A percentile compares a stretch with the other conserved stretches of the same genome.
phyloP scores from a whole-genome alignment of 768 basidiomycete species.

The Macrolepiota albuminosa region DNA sequence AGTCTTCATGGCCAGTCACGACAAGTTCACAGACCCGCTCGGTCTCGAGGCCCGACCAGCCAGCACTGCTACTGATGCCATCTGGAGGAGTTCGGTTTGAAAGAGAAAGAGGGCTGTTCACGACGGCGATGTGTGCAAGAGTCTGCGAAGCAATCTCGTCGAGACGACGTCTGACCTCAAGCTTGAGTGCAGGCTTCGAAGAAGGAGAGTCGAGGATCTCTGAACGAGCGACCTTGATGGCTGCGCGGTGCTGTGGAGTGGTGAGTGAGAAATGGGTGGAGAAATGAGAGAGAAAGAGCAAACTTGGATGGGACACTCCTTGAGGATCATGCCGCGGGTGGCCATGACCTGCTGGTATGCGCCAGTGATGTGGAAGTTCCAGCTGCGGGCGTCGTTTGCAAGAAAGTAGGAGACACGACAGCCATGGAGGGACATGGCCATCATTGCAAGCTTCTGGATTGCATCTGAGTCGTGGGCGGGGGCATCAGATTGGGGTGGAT shows the following conservation, averaged over 20 bases:
- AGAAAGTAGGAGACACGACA: conserved; percentile 80
- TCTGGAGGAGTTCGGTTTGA: conserved; percentile 75
- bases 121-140: conserved; percentile 89
- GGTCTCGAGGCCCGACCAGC: conserved; percentile 89
- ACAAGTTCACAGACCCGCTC: conserved; percentile 93
- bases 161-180: conserved; percentile 77
- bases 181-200: conserved; percentile 74
- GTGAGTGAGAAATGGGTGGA: conserved; percentile 7
- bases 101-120: conserved; percentile 76
- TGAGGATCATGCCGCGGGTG: conserved; percentile 82
- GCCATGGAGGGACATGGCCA: conserved; percentile 76
- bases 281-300: conserved; percentile 19
- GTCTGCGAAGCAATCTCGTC: conserved; percentile 93
- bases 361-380: conserved; percentile 91
- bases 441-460: conserved; percentile 72
- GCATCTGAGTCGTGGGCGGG: conserved; percentile 59
- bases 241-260: conserved; percentile 61
- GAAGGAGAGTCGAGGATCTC: conserved; percentile 88
- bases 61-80: conserved; percentile 69
- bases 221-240: conserved; percentile 87
- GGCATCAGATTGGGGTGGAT: conserved; percentile 32
- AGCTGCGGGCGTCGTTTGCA: conserved; percentile 66
- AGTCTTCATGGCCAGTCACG: conserved; percentile 82
- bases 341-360: conserved; percentile 91
- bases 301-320: conserved; percentile 86